Evolutionary conservation across 139 green algal species (phyloP), one percentile per base, ranked within the genome.

Genomic region (Chlorella sp.): DNA sequence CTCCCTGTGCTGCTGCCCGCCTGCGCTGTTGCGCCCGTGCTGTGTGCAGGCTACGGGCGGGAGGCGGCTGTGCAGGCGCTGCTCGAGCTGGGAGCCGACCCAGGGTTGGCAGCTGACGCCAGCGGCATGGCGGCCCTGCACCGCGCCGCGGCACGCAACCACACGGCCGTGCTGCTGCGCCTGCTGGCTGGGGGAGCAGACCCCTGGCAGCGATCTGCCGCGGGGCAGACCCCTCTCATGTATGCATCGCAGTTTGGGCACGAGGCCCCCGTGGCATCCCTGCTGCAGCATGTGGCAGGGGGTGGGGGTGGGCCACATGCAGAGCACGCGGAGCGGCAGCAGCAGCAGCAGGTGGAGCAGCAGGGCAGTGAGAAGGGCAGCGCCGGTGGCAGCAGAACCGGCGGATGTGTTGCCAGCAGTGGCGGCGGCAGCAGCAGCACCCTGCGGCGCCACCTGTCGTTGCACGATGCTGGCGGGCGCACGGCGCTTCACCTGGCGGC

Each of bases 221-320:
- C 36, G 37, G 87, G 87, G 34, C 87, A 87, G 79, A 87, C 87
- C 39, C 79, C 87, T 12, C 87, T 90, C 64, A 86, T 87, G 79
- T 73, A 81, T 32, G 87, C 87, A 28, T 48, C 79, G 9, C 87
- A 90, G 79, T 90, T 90, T 86, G 87, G 87, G 37, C 87, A 90
- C 19, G 30, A 34, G 77, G 36, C 24, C 16, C 77, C 86, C 12
- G 60, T 79, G 57, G 34, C 34, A 15, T 3, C 36, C 76, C 77
- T 90, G 79, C 86, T 90, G 75, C 24, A 14, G 5, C 42, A 64
- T 53, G 34, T 81, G 42, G 39, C n/a, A 26, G 36, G 24, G 3
- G 1, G 32, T 14, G 34, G 40, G 32, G 18, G 3, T 34, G 22
- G 16, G 77, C 53, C 0, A 4, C 14, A n/a, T 7, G 32, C 19